Percentiles rank a stretch among this genome's conserved stretches.
phyloP scores from a whole-genome alignment of 2,329 filamentous ascomycete species.

The Fusarium xyrophilum region DNA sequence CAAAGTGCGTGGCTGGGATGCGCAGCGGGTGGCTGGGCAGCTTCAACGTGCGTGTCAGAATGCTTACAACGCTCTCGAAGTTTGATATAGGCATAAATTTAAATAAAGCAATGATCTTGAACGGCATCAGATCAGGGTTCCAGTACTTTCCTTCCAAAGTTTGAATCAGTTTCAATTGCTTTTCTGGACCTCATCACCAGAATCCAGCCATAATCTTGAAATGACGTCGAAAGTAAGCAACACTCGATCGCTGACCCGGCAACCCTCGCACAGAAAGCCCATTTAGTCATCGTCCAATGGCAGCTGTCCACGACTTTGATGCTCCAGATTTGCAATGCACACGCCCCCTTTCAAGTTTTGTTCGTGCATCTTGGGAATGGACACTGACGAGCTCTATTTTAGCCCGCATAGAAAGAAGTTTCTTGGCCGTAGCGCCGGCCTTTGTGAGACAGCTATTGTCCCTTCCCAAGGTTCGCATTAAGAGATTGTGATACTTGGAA shows the following conservation, averaged over 20 bases:
- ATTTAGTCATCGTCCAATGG: conserved; percentile 26
- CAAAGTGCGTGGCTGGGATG: conserved; percentile 41
- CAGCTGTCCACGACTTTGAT: conserved; percentile 17
- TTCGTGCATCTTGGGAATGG: conserved; percentile 11
- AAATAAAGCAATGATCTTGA: neutral
- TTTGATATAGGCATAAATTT: neutral
- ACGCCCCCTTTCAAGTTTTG: conserved; percentile 20
- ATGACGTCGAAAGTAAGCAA: conserved; percentile 48
- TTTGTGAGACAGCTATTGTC: neutral
- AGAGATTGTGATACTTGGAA: neutral
- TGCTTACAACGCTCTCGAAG: neutral
- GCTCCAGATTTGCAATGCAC: conserved; percentile 18
- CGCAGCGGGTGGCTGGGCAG: conserved; percentile 32
- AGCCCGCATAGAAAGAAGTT: conserved; percentile 7
- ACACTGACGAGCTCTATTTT: conserved; percentile 8
- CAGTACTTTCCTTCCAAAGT: neutral
- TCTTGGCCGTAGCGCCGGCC: conserved; percentile 6
- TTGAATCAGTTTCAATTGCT: neutral
- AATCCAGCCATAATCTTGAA: neutral
- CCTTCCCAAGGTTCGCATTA: neutral
- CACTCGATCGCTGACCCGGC: conserved; percentile 27
- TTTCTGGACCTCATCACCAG: neutral
- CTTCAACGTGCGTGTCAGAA: conserved; percentile 10
- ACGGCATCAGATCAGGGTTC: neutral
- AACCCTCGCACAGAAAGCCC: conserved; percentile 34